Conservation (phyloP, 1,139 yeast genomes). For the Zygosaccharomyces pseudobailii region DNA sequence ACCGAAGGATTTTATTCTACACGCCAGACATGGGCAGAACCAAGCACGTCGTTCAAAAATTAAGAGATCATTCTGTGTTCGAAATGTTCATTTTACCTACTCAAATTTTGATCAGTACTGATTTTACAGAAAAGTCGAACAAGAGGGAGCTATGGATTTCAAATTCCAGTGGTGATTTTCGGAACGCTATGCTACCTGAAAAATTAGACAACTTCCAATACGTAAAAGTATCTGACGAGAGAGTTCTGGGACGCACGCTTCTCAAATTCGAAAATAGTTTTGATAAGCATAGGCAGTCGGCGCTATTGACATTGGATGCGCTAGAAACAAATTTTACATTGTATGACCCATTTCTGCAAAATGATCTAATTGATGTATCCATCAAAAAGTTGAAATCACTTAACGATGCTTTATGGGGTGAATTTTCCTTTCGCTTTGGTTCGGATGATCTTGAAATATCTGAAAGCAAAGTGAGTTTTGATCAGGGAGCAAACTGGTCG, state of each 20-base stretch:
- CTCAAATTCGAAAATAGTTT: slow-evolving; percentile 13
- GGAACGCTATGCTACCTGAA: slow-evolving; percentile 27
- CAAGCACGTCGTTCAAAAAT: slow-evolving; percentile 11
- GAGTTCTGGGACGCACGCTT: neutral
- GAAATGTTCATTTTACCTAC: slow-evolving; percentile 15
- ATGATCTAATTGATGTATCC: slow-evolving; percentile 5
- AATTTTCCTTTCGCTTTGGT: neutral
- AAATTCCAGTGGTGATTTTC: slow-evolving; percentile 20
- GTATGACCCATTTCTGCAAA: slow-evolving; percentile 10
- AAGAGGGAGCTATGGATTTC: slow-evolving; percentile 28
- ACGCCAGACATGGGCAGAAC: slow-evolving; percentile 18
- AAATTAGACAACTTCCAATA: slow-evolving; percentile 14
- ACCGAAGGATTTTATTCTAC: neutral
- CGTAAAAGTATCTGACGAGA: neutral
- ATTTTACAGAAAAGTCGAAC: slow-evolving; percentile 21
- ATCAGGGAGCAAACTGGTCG: slow-evolving; percentile 64
- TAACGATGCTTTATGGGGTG: slow-evolving; percentile 16
- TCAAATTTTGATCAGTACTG: slow-evolving; percentile 20
- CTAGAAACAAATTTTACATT: slow-evolving; percentile 25
- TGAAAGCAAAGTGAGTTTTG: slow-evolving; percentile 48
- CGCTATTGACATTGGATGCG: slow-evolving; percentile 27
- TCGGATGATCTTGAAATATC: slow-evolving; percentile 17
- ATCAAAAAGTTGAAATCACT: slow-evolving; percentile 9
- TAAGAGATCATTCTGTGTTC: slow-evolving; percentile 16
- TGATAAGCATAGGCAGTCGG: slow-evolving; percentile 6